Conservation (phyloP, 495 filamentous ascomycete species). For the Letharia lupina region DNA sequence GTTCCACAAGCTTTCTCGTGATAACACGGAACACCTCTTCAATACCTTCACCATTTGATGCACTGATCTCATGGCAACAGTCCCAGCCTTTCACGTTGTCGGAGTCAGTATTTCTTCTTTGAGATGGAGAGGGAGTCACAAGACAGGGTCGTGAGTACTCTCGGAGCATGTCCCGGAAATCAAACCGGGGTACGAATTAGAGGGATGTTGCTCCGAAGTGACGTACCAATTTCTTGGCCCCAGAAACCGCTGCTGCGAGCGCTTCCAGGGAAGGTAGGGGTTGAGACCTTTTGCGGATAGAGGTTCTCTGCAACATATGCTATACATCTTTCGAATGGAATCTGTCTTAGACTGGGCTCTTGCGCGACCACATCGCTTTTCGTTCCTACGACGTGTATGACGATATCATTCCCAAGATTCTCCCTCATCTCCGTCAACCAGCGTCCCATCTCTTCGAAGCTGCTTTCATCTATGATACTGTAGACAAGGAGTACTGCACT, state of each 20-base stretch:
- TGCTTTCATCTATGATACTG: slow-evolving; percentile 77
- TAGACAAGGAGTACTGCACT: slow-evolving; percentile 94
- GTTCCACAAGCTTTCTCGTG: slow-evolving; percentile 88
- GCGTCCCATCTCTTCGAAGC: slow-evolving; percentile 86
- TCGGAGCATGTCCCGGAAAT: neutral
- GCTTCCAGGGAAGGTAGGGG: slow-evolving; percentile 52
- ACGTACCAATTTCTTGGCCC: slow-evolving; percentile 62
- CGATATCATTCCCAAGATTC: slow-evolving; percentile 61
- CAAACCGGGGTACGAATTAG: neutral
- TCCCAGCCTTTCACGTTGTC: slow-evolving; percentile 57
- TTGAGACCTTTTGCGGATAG: slow-evolving; percentile 53
- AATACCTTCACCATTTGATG: slow-evolving; percentile 89
- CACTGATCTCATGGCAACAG: slow-evolving; percentile 92
- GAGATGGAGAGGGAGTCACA: neutral
- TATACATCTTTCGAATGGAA: slow-evolving; percentile 90
- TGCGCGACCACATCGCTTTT: slow-evolving; percentile 84
- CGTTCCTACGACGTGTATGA: slow-evolving; percentile 94
- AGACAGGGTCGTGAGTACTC: neutral
- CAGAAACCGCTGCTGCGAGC: slow-evolving; percentile 71
- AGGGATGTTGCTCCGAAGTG: neutral
- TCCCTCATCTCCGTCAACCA: slow-evolving; percentile 77
- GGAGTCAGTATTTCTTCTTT: neutral
- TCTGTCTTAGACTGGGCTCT: slow-evolving; percentile 65
- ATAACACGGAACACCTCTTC: slow-evolving; percentile 97
- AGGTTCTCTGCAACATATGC: slow-evolving; percentile 90